Evolutionary conservation across 371 early-diverging fungal species (phyloP), one percentile per base, ranked within the genome.

Genomic region (Amoeboaphelidium protococcarum): DNA sequence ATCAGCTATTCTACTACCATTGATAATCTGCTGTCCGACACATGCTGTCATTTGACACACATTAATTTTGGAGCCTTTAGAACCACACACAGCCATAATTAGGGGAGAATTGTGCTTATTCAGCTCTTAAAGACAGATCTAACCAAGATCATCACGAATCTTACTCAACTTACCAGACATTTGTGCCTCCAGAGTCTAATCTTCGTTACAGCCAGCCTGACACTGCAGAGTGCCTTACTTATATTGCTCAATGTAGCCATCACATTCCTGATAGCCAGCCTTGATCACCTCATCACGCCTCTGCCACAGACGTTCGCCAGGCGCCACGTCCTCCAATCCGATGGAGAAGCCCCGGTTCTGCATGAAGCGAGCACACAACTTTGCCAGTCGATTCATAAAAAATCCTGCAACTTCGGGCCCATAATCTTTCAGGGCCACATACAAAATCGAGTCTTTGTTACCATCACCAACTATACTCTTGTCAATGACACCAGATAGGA

Each of bases 41-140:
- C 92, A 92, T 50, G 96, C 94, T 54, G 94, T 87, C 98, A 99
- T 98, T 65, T 99, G 99, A 24, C 87, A 90, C 40, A 97, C 95
- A 70, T 99, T 99, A 59, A 95, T 82, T 49, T 83, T 77, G 27
- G 92, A 91, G 54, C 98, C 92, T 62, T 96, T 95, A 49, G 92
- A 91, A 25, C 95, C 97, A 63, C 91, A 92, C 20, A 80, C 73
- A 23, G 87, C 83, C 99, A 99, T 99, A 65, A 86, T 91, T 50
- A 91, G 70, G 0, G 98, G 94, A 4, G 96, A 83, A 55, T 98
- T 99, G 64, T 82, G 74, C 60, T 72, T 76, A 61, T 80, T 82
- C 44, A 99, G 65, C 59, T 90, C 86, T 23, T 74, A 69, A 71
- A 90, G 73, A 68, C 98, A 97, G 51, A 87, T 74, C 54, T 80